Percentiles rank a stretch among this genome's conserved stretches.
Evolutionary conservation across 495 filamentous ascomycete genomes (phyloP).

Genomic region (Tuber indicum): DNA sequence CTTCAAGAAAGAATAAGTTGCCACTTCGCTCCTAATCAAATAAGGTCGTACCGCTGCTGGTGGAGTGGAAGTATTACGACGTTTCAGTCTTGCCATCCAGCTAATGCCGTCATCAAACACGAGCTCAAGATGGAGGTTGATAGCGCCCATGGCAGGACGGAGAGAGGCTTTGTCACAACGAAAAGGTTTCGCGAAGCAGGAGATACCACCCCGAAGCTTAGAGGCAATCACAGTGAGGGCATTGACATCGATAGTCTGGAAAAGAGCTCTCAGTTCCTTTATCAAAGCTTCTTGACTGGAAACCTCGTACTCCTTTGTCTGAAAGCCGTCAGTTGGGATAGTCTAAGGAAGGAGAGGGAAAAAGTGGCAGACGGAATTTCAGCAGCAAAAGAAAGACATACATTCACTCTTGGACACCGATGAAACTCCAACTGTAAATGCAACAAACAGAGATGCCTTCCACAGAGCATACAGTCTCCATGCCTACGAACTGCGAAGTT

Average conservation of each 20-base stretch:
- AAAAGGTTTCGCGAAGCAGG: conserved; percentile 16
- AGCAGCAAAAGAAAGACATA: neutral
- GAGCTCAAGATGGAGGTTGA: conserved; percentile 41
- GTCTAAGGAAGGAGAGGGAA: neutral
- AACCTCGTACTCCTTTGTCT: conserved; percentile 24
- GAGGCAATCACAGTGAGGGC: conserved; percentile 23
- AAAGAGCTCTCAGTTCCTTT: conserved; percentile 14
- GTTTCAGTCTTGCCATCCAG: conserved; percentile 41
- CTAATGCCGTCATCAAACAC: conserved; percentile 40
- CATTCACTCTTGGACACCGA: conserved; percentile 34
- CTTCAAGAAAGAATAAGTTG: conserved; percentile 44
- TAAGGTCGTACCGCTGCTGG: conserved; percentile 24
- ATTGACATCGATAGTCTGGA: conserved; percentile 11
- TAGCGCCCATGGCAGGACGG: conserved; percentile 23
- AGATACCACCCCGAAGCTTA: conserved; percentile 14
- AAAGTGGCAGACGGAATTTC: neutral
- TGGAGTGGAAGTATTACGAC: conserved; percentile 15
- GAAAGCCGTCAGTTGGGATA: conserved; percentile 7
- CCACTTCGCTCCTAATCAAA: conserved; percentile 44
- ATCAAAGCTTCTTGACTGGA: conserved; percentile 25
- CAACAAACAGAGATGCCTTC: conserved; percentile 28
- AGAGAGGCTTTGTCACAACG: neutral
- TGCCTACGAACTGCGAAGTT: conserved; percentile 29
- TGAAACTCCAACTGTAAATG: conserved; percentile 29
- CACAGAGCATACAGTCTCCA: conserved; percentile 34